Percentiles rank a stretch among this genome's conserved stretches.
These are phyloP conservation scores for Kodamaea hsintzibuensis DNA, from an alignment of 805 yeast species.

Conservation along the genomic window DNA sequence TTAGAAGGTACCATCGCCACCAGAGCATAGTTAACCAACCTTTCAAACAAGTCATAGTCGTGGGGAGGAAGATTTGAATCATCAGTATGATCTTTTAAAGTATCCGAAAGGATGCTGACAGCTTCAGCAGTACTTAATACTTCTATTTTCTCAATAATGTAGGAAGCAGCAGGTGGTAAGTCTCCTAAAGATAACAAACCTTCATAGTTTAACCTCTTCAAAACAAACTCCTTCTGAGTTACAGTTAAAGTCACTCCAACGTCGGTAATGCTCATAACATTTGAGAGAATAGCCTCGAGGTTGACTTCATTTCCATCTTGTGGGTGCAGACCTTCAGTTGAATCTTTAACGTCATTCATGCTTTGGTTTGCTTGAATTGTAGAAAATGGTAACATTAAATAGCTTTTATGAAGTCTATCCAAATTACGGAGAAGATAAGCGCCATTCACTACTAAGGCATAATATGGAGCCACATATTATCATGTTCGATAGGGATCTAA, in stretches of 20 bases:
- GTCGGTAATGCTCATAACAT: constrained; percentile 20
- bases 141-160: constrained; percentile 31
- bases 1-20: not conserved
- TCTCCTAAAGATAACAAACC: constrained; percentile 29
- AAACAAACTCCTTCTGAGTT: constrained; percentile 29
- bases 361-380: too few species aligned
- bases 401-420: too few species aligned
- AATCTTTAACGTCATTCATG: not conserved
- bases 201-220: constrained; percentile 27
- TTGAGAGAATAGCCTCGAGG: constrained; percentile 22
- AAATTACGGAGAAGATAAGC: too few species aligned
- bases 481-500: too few species aligned
- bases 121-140: constrained; percentile 39
- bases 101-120: constrained; percentile 36
- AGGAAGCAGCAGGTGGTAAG: constrained; percentile 29
- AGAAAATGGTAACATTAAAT: too few species aligned
- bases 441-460: too few species aligned
- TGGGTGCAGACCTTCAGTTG: constrained; percentile 4
- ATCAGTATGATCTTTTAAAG: constrained; percentile 40
- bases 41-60: constrained; percentile 34
- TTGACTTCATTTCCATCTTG: constrained; percentile 15
- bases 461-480: too few species aligned
- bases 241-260: constrained; percentile 25
- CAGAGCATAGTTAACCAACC: constrained; percentile 13
- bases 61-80: constrained; percentile 49